Base-by-base conservation (phyloP, 1,284 basidiomycete genomes). In the Apiotrichum gracile region DNA sequence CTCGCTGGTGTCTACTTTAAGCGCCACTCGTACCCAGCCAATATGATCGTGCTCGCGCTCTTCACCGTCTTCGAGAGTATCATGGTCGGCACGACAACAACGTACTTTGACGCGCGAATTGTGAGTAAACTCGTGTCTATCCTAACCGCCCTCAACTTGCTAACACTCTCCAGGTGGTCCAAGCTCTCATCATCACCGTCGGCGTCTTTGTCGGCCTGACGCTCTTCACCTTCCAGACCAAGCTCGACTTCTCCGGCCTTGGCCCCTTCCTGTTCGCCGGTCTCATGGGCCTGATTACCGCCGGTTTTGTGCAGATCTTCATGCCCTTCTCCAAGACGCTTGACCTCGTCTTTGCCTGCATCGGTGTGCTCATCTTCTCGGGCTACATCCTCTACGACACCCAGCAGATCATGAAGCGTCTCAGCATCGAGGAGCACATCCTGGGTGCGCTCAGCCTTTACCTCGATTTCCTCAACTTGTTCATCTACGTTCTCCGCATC, bases 151-250 rank as follows among this genome's bases (percentile, higher is more conserved):
- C n/a, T n/a, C n/a, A n/a, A n/a, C n/a, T n/a, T n/a, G n/a, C n/a
- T n/a, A n/a, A n/a, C n/a, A n/a, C 19, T 48, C 47, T 19, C 19
- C 62, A 78, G 61, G 77, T 81, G 16, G 67, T 81, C 16, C 78
- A 81, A 66, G 80, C 81, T 0, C 63, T 81, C 40, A 63, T 79
- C 55, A 78, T 81, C 59, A 81, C 80, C 9, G 66, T 73, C n/a
- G 78, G 78, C 44, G 74, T 80, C 25, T 81, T 81, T 61, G 61
- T 76, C 42, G 80, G 80, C 21, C 71, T 82, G 21, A 78, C 78
- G 0, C 65, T 81, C 26, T 81, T 81, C 68, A 81, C 80, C 8
- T 73, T 75, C 63, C 75, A 76, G 63, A 73, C 73, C 54, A 76
- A 75, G 61, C 68, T 68, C 49, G 74, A 76, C 68, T 76, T 76